Percentiles rank a stretch among this genome's conserved stretches.
Conservation (phyloP, 495 filamentous ascomycete species). For the Aspergillus asperescens region DNA sequence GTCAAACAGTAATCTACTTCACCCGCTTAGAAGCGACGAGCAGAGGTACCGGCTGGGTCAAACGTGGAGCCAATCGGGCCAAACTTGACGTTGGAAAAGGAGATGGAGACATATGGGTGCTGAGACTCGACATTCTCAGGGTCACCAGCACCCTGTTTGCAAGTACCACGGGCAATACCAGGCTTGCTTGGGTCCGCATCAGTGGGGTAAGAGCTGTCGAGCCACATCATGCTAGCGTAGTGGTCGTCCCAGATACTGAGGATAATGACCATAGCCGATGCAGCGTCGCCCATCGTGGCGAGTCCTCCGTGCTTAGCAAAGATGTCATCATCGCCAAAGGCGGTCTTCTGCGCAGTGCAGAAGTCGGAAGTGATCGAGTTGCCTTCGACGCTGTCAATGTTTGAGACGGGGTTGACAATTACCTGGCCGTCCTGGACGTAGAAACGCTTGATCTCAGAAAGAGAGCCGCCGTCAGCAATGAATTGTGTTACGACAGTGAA, state of each 20-base stretch:
- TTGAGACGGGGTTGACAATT: constrained; percentile 52
- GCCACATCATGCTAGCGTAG: constrained; percentile 74
- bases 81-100: constrained; percentile 65
- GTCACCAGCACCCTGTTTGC: constrained; percentile 55
- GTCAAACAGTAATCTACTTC: background rate
- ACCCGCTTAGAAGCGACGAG: constrained; percentile 1
- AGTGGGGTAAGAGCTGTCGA: constrained; percentile 69
- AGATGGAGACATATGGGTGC: constrained; percentile 51
- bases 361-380: constrained; percentile 55
- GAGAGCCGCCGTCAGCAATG: constrained; percentile 47
- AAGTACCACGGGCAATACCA: constrained; percentile 67
- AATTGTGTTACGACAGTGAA: constrained; percentile 70
- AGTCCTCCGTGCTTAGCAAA: constrained; percentile 56
- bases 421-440: constrained; percentile 63
- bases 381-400: constrained; percentile 46
- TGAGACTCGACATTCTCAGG: constrained; percentile 56
- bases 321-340: constrained; percentile 52
- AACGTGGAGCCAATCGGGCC: constrained; percentile 64
- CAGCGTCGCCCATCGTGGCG: constrained; percentile 49
- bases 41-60: constrained; percentile 14
- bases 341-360: constrained; percentile 53
- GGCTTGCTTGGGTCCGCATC: constrained; percentile 49
- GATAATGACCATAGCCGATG: constrained; percentile 65
- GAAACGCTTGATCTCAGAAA: constrained; percentile 60
- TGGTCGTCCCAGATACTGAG: constrained; percentile 79